phyloP scores from a whole-genome alignment of 345 rosid species.

The Pistacia atlantica region DNA sequence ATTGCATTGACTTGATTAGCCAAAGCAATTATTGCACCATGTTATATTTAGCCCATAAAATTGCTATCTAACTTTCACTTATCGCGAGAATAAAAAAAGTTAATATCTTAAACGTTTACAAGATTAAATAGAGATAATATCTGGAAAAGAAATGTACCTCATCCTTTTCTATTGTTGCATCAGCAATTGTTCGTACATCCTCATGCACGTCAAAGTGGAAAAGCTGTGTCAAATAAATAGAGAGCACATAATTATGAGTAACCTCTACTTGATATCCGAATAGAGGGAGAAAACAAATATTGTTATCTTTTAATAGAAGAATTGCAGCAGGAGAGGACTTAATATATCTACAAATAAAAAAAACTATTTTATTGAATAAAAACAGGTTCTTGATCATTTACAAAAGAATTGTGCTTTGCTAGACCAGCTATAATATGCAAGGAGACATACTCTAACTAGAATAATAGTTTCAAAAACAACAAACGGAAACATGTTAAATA shows the following conservation, averaged over 20 bases:
- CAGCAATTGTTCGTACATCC: constrained; percentile 93
- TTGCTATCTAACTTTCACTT: neutral
- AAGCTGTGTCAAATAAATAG: constrained; percentile 49
- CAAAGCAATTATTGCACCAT: neutral
- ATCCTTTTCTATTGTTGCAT: constrained; percentile 97
- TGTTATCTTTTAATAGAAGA: neutral
- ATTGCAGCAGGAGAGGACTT: neutral
- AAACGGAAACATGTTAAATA: neutral
- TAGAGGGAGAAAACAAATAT: neutral
- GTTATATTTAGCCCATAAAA: no score
- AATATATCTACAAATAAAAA: neutral
- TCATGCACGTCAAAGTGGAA: constrained; percentile 99
- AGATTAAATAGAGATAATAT: neutral
- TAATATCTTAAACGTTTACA: neutral
- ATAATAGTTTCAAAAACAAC: neutral
- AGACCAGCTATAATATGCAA: neutral
- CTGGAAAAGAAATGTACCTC: constrained; percentile 50
- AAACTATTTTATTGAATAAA: neutral
- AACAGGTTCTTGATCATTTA: neutral
- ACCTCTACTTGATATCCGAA: neutral
- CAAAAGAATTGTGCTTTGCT: neutral
- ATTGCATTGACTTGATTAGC: neutral
- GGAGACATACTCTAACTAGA: neutral
- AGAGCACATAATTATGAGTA: neutral
- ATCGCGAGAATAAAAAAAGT: neutral